phyloP scores from a whole-genome alignment of 2,329 filamentous ascomycete species.

The Helminthosporium solani region DNA sequence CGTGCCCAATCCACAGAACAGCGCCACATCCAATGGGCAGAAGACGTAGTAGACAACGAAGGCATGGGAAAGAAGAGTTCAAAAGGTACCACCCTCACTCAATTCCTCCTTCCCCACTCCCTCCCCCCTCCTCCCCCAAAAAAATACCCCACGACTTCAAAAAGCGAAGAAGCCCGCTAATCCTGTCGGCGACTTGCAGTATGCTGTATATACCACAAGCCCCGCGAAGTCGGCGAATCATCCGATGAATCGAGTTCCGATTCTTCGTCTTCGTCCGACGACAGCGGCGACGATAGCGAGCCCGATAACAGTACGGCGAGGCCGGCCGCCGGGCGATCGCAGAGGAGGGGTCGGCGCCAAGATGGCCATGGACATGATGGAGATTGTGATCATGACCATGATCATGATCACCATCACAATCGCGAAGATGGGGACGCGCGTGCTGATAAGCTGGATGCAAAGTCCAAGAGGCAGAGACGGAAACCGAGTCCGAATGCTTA shows the following conservation, averaged over 20 bases:
- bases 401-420: slow-evolving; percentile 32
- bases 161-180: slow-evolving; percentile 3
- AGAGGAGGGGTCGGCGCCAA: slow-evolving; percentile 26
- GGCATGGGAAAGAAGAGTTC: slow-evolving; percentile 90
- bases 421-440: slow-evolving; percentile 29
- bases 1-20: slow-evolving; percentile 46
- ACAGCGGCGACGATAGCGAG: slow-evolving; percentile 58
- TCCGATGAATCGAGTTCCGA: slow-evolving; percentile 65
- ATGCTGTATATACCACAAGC: slow-evolving; percentile 98
- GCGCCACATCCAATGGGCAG: slow-evolving; percentile 83
- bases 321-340: slow-evolving; percentile 33
- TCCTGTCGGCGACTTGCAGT: slow-evolving; percentile 58
- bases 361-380: slow-evolving; percentile 14
- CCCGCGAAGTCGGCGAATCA: slow-evolving; percentile 69
- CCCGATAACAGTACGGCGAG: slow-evolving; percentile 52
- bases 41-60: slow-evolving; percentile 93
- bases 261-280: slow-evolving; percentile 54
- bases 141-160: background rate
- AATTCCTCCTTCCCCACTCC: background rate
- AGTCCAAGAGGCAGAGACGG: slow-evolving; percentile 42
- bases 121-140: background rate
- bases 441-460: slow-evolving; percentile 39
- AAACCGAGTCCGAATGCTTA: slow-evolving; percentile 78
- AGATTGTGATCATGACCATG: slow-evolving; percentile 46
- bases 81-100: slow-evolving; percentile 65